Percentiles rank a stretch among this genome's conserved stretches.
These are phyloP conservation scores for Immersiella caudata DNA, from an alignment of 495 filamentous ascomycete genomes.

Conservation along the genomic window DNA sequence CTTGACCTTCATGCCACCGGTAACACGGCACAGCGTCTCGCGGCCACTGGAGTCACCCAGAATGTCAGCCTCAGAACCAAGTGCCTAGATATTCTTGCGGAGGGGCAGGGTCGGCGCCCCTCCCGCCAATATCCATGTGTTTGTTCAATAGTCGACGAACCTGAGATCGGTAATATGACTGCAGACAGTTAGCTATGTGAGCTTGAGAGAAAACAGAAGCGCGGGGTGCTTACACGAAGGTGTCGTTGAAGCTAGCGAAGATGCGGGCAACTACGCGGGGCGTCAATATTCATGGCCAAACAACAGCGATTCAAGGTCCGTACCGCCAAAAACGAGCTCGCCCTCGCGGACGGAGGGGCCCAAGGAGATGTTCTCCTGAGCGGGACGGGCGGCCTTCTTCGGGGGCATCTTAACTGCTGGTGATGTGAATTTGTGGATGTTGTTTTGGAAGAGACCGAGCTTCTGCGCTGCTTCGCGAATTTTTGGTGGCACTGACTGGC, in stretches of 20 bases:
- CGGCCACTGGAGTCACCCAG: slow-evolving; percentile 83
- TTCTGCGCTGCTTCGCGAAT: slow-evolving; percentile 23
- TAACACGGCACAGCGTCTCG: slow-evolving; percentile 99
- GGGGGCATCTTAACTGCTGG: slow-evolving; percentile 67
- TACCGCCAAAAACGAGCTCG: slow-evolving; percentile 89
- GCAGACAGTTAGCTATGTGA: slow-evolving; percentile 62
- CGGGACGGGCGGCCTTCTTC: slow-evolving; percentile 76
- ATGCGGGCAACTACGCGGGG: slow-evolving; percentile 78
- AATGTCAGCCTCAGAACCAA: slow-evolving; percentile 60
- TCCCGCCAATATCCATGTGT: background rate
- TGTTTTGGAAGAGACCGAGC: slow-evolving; percentile 26
- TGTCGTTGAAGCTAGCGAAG: slow-evolving; percentile 99
- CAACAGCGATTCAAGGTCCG: slow-evolving; percentile 4
- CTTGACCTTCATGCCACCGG: slow-evolving; percentile 99
- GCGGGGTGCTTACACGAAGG: slow-evolving; percentile 43
- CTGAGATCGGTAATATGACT: slow-evolving; percentile 95
- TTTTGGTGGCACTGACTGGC: slow-evolving; percentile 32
- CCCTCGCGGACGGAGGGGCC: slow-evolving; percentile 67
- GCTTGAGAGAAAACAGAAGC: background rate
- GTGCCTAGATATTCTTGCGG: slow-evolving; percentile 14
- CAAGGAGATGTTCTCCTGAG: slow-evolving; percentile 96
- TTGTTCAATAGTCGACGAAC: slow-evolving; percentile 60
- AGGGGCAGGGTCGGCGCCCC: background rate
- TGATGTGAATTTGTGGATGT: slow-evolving; percentile 24
- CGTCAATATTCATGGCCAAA: slow-evolving; percentile 18